Evolutionary conservation across 306 rosid species (phyloP), one percentile per base, ranked within the genome.

Genomic region (Sicyos baderoa): DNA sequence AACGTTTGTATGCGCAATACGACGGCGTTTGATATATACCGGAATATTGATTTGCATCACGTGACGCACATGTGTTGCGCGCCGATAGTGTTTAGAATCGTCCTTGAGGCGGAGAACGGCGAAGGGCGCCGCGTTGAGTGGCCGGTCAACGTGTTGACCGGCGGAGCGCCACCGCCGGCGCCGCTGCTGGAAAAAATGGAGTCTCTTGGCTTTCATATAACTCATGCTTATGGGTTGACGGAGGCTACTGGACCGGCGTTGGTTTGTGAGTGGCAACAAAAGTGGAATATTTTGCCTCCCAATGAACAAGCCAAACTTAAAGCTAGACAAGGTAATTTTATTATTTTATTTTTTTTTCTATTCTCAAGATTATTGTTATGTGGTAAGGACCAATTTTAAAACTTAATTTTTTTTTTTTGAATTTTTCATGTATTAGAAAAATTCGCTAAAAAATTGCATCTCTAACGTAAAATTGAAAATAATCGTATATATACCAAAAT

Each of bases 21-120:
- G 2, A 44, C 78, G 0, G 95, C 98, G 1, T 2, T 5, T 9
- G 84, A 92, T 63, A 92, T 92, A 16, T 86, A 83, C 76, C 75
- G 75, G 0, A 88, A 67, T 79, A 80, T 92, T 12, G 63, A 48
- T 5, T 37, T 68, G 32, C 90, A 89, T 59, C 67, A 75, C 1
- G 98, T 87, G 19, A 89, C 98, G 3, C 98, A 89, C 76, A 92
- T 92, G 98, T 92, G 98, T 54, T 92, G 96, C 5, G 98, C 98
- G 0, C 98, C 98, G 0, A 86, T 92, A 7, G 68, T 92, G 7
- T 92, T 92, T 81, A 87, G 84, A 76, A 79, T 88, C 55, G 77
- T 92, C 12, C 67, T 92, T 0, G 91, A 83, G 3, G 90, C 92
- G 0, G 79, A 84, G 9, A 32, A 60, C 1, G 56, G 56, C 0